Percentiles rank a stretch among this genome's conserved stretches.
Conservation (phyloP, 371 early-diverging fungal genomes). For the Capniomyces stellatus region DNA sequence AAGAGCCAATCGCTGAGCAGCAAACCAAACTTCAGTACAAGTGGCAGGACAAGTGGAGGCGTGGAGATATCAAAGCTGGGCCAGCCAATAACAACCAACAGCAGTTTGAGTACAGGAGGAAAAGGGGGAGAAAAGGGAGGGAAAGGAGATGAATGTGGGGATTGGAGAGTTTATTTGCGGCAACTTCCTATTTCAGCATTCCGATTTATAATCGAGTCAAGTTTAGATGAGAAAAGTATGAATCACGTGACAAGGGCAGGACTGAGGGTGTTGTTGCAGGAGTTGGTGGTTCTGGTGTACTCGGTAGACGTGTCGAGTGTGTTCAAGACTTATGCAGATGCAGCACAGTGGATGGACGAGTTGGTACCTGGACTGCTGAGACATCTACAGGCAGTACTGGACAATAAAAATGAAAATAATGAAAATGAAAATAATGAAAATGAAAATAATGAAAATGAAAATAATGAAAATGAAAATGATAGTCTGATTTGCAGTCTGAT, state of each 20-base stretch:
- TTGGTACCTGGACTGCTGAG: background rate
- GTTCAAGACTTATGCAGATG: no score
- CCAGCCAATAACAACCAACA: background rate
- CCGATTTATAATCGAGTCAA: no score
- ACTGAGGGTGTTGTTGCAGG: no score
- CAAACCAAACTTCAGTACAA: background rate
- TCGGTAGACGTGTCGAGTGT: no score
- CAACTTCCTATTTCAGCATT: no score
- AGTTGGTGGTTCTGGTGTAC: no score
- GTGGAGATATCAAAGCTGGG: background rate
- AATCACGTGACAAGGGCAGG: no score
- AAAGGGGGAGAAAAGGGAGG: background rate
- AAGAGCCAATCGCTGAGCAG: background rate
- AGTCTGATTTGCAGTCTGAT: background rate
- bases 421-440: no score
- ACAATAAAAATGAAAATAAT: background rate
- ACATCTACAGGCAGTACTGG: background rate
- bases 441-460: no score
- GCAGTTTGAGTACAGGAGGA: background rate
- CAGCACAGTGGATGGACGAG: background rate
- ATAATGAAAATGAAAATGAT: background rate
- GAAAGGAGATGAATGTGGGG: no score
- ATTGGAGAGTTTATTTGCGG: no score
- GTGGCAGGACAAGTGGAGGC: background rate
- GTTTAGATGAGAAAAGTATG: no score